phyloP scores from a whole-genome alignment of 345 rosid species.

The Eucalyptus albens region DNA sequence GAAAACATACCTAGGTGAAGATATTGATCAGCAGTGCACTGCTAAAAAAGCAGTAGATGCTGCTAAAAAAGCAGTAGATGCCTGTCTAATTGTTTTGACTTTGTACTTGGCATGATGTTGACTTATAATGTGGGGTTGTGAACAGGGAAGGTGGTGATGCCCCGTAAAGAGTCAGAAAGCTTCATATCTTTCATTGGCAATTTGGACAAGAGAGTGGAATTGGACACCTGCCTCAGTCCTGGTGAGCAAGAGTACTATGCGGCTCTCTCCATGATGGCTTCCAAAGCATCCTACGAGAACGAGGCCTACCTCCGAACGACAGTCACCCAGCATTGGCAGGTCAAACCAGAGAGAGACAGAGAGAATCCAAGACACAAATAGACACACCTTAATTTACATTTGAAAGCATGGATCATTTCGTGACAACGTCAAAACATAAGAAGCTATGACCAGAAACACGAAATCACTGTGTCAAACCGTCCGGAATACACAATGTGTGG shows the following conservation, averaged over 20 bases:
- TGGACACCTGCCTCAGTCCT: conserved; percentile 23
- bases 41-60: neutral
- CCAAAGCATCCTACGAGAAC: conserved; percentile 63
- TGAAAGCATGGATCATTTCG: neutral
- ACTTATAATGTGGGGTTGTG: neutral
- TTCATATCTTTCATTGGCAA: conserved; percentile 33
- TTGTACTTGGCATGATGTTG: neutral
- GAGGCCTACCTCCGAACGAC: conserved; percentile 18
- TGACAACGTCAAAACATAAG: too few species aligned
- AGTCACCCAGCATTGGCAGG: conserved; percentile 48
- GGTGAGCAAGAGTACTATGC: conserved; percentile 32
- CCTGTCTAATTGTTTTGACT: neutral
- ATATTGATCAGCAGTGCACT: neutral
- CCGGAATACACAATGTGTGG: too few species aligned
- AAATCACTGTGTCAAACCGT: too few species aligned
- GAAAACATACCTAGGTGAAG: neutral
- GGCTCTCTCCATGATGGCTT: conserved; percentile 51
- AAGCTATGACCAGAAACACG: too few species aligned
- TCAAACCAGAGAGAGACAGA: neutral
- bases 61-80: neutral
- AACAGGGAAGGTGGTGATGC: conserved; percentile 30
- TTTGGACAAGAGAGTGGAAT: conserved; percentile 25
- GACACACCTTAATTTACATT: neutral
- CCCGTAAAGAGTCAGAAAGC: conserved; percentile 21
- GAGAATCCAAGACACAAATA: neutral